phyloP scores from a whole-genome alignment of 1,139 yeast genomes.

The Sugiyamaella sp. region DNA sequence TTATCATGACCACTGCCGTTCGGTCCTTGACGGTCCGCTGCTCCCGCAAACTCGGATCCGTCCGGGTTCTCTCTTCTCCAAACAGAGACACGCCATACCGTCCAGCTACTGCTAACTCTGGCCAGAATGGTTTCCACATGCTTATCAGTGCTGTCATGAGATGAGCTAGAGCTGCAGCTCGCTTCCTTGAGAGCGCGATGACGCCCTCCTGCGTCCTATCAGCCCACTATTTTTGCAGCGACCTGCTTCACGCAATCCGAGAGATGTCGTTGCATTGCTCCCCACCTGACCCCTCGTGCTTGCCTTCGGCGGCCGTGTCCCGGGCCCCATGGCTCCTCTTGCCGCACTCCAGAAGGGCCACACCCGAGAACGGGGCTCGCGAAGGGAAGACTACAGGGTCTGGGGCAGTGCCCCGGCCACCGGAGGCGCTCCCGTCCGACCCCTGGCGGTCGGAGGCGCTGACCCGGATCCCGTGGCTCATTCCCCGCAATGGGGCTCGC shows the following conservation, averaged over 20 bases:
- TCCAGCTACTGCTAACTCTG: no score
- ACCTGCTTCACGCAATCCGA: neutral
- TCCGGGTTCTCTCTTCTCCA: no score
- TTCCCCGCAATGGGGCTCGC: neutral
- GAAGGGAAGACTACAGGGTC: neutral
- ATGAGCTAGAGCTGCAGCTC: no score
- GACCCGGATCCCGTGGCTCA: neutral
- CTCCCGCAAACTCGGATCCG: no score
- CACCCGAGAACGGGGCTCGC: neutral
- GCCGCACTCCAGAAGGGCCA: neutral
- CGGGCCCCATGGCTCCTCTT: neutral
- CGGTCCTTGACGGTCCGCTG: no score
- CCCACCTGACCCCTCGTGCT: no score
- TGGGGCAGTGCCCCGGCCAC: neutral
- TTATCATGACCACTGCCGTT: no score
- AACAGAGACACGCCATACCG: no score
- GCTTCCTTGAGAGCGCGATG: no score
- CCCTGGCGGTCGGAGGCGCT: slow-evolving; percentile 1
- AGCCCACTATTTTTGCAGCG: neutral
- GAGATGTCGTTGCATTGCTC: neutral
- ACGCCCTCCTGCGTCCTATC: no score
- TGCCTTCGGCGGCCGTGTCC: neutral
- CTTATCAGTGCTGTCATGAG: no score
- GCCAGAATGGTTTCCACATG: no score
- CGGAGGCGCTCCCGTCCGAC: neutral